Evolutionary conservation across 805 yeast genomes (phyloP), one percentile per base, ranked within the genome.

Genomic region (Groenewaldozyma salmanticensis): DNA sequence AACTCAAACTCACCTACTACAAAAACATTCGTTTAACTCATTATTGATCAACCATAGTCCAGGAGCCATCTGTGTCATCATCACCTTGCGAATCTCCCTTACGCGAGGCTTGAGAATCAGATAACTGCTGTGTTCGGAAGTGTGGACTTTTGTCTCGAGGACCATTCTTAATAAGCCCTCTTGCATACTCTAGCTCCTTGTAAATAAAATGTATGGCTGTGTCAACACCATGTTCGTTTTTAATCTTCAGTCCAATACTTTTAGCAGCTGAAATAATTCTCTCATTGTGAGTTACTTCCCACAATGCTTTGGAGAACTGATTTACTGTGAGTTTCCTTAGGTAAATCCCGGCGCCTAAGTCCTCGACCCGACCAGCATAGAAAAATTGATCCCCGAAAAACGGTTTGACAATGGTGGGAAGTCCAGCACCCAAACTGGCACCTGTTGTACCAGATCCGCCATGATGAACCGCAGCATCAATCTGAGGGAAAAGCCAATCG

Each of bases 371-470:
- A 18, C 73, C 67, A 0, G 94, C 96, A 59, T 84, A 90, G 57
- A 90, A 90, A 56, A 84, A 88, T 61, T 90, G 97, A 60, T 90
- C 97, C 0, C 96, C 97, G 59, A 90, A 90, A 55, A 90, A 90
- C 1, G 97, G 97, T 58, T 88, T 90, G 52, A 90, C 77, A 27
- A 90, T 72, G 0, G 95, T 86, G 1, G 97, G 96, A 24, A 82
- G 59, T 0, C 97, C 97, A 11, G 83, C 81, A 46, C 88, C 67
- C 41, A 90, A 59, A 2, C 94, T 73, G 0, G 96, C 95, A 5
- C 97, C 97, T 0, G 96, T 90, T 0, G 96, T 85, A 1, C 97
- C 97, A 0, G 95, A 81, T 0, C 97, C 97, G 31, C 97, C 97
- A 58, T 90, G 97, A 57, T 90, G 97, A 3, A 90, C 96, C 0